Conservation (phyloP, 805 yeast genomes). For the Yamadazyma phyllophila region DNA sequence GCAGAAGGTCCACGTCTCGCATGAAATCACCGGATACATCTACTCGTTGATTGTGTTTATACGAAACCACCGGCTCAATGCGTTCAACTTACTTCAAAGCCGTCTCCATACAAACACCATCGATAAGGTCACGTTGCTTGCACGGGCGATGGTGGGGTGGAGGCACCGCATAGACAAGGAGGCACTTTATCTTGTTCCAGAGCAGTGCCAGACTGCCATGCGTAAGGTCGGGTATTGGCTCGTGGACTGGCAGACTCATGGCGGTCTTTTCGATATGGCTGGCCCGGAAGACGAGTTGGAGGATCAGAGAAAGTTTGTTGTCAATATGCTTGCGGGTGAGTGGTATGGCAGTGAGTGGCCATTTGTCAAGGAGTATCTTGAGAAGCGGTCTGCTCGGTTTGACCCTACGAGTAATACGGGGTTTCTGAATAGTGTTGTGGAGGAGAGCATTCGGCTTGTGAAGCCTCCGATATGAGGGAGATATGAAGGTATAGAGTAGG, state of each 20-base stretch:
- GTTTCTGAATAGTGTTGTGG: constrained; percentile 32
- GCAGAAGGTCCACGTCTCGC: constrained; percentile 25
- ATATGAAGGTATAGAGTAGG: too few relatives aligned
- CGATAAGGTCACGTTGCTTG: constrained; percentile 26
- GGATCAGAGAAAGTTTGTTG: constrained; percentile 17
- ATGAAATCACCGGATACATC: constrained; percentile 36
- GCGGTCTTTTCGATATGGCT: constrained; percentile 3
- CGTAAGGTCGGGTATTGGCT: constrained; percentile 43
- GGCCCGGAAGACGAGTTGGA: constrained; percentile 15
- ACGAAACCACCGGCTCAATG: constrained; percentile 37
- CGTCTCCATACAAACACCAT: constrained; percentile 33
- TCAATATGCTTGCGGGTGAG: constrained; percentile 38
- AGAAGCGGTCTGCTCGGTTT: constrained; percentile 15
- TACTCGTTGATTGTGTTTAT: constrained; percentile 36
- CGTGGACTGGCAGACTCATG: constrained; percentile 36
- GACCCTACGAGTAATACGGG: constrained; percentile 32
- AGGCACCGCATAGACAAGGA: constrained; percentile 1
- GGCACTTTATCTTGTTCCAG: constrained; percentile 34
- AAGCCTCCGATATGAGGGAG: constrained; percentile 44
- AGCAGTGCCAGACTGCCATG: constrained; percentile 34
- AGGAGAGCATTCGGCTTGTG: constrained; percentile 33
- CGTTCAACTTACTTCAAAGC: constrained; percentile 36
- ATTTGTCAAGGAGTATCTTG: constrained; percentile 28
- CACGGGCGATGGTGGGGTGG: constrained; percentile 25
- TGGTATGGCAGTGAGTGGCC: constrained; percentile 45